Percentiles rank a stretch among this genome's conserved stretches.
These are phyloP conservation scores for Debaryomycetaceae sp. DNA, from an alignment of 1,139 yeast genomes.

Conservation along the genomic window DNA sequence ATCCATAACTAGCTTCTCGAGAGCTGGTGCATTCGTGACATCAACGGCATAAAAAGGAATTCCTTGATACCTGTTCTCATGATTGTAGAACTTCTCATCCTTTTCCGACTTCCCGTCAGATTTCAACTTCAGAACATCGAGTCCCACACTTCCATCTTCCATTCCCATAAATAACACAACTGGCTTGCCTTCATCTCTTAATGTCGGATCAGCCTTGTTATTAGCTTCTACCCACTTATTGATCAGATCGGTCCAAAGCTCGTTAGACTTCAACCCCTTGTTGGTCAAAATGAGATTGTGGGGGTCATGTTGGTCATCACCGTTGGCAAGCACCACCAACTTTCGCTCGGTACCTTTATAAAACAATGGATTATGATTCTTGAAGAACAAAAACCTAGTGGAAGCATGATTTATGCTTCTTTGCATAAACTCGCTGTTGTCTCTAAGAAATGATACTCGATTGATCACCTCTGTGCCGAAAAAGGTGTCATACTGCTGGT, in stretches of 20 bases:
- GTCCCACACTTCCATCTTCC: constrained; percentile 51
- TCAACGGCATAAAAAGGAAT: constrained; percentile 78
- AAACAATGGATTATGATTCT: constrained; percentile 34
- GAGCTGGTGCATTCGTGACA: constrained; percentile 34
- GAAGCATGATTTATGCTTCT: constrained; percentile 48
- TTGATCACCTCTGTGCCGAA: constrained; percentile 63
- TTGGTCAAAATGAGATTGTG: constrained; percentile 7
- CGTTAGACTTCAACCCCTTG: constrained; percentile 11
- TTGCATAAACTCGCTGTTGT: constrained; percentile 57
- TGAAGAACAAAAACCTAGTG: constrained; percentile 56
- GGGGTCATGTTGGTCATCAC: constrained; percentile 22
- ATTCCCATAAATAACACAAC: constrained; percentile 65
- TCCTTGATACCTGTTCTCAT: constrained; percentile 57
- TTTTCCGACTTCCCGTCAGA: constrained; percentile 18
- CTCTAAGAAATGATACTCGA: constrained; percentile 75
- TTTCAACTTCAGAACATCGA: constrained; percentile 28
- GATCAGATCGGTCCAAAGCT: constrained; percentile 22
- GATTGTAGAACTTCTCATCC: constrained; percentile 34
- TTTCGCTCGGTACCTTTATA: constrained; percentile 25
- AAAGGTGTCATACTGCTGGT: constrained; percentile 32
- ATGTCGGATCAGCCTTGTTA: constrained; percentile 29
- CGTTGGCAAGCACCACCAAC: constrained; percentile 36
- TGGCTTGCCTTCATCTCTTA: constrained; percentile 35
- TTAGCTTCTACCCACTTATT: constrained; percentile 29
- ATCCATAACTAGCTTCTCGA: constrained; percentile 19